phyloP scores from a whole-genome alignment of 2,329 filamentous ascomycete species.

The Ascochyta lentis region DNA sequence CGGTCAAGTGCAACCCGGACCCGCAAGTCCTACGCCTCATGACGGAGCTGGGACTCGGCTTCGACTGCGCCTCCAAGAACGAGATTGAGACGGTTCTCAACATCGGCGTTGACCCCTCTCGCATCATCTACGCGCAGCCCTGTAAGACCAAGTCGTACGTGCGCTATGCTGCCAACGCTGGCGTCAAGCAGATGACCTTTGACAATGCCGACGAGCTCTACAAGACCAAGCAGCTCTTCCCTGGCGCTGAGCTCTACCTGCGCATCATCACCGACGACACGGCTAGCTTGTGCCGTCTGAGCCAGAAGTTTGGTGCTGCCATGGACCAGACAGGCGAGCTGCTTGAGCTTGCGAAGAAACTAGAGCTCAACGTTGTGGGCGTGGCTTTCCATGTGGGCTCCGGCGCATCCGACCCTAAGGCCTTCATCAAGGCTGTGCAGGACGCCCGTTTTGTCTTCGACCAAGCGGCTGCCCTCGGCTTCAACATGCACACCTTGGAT shows the following conservation, averaged over 20 bases:
- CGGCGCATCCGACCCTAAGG: slow-evolving; percentile 89
- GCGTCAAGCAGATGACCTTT: slow-evolving; percentile 98
- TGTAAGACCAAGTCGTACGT: slow-evolving; percentile 99
- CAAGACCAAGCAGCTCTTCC: slow-evolving; percentile 94
- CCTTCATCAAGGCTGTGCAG: slow-evolving; percentile 87
- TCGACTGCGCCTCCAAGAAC: slow-evolving; percentile 97
- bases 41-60: slow-evolving; percentile 86
- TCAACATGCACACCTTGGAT: slow-evolving; percentile 84
- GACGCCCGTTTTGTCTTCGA: slow-evolving; percentile 91
- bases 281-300: slow-evolving; percentile 89
- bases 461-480: slow-evolving; percentile 78
- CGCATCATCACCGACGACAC: slow-evolving; percentile 97
- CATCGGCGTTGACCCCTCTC: slow-evolving; percentile 81
- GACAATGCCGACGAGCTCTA: slow-evolving; percentile 97
- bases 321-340: slow-evolving; percentile 81
- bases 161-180: slow-evolving; percentile 81
- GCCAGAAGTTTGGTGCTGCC: slow-evolving; percentile 95
- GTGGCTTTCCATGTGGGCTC: slow-evolving; percentile 99
- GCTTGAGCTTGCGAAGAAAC: slow-evolving; percentile 77
- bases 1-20: slow-evolving; percentile 99
- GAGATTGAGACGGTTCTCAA: slow-evolving; percentile 92
- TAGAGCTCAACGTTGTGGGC: slow-evolving; percentile 89
- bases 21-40: slow-evolving; percentile 86
- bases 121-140: slow-evolving; percentile 98
- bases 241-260: slow-evolving; percentile 87